These are phyloP conservation scores for Jatropha multifida DNA, from an alignment of 441 rosid species.

Conservation along the genomic window DNA sequence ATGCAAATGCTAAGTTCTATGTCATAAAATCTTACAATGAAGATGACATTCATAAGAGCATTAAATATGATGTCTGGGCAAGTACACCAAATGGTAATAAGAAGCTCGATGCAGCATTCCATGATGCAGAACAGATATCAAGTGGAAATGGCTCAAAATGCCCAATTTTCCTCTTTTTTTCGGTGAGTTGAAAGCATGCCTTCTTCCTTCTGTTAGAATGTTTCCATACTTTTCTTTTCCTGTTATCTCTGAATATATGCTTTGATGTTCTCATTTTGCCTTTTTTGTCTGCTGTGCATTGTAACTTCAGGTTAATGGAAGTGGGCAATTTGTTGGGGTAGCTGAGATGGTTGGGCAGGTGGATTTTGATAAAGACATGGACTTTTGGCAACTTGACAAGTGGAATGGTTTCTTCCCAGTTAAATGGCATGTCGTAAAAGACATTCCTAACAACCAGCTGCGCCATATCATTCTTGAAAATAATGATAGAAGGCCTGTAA, in stretches of 20 bases:
- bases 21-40: constrained; percentile 94
- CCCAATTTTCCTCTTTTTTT: constrained; percentile 86
- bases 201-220: not conserved
- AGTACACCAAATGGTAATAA: constrained; percentile 96
- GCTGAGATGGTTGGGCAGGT: constrained; percentile 93
- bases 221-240: not conserved
- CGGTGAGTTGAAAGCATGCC: constrained; percentile 47
- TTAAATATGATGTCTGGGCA: constrained; percentile 92
- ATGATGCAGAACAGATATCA: constrained; percentile 62
- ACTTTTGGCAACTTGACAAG: constrained; percentile 96
- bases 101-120: constrained; percentile 89
- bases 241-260: not conserved
- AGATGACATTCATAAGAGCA: constrained; percentile 94
- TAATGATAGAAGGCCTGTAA: constrained; percentile 84
- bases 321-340: constrained; percentile 95
- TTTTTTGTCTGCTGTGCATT: not conserved
- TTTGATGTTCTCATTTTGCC: not conserved
- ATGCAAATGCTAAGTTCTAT: constrained; percentile 70
- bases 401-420: constrained; percentile 97
- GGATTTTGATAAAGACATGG: constrained; percentile 75
- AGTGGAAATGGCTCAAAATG: constrained; percentile 50
- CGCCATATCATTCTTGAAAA: constrained; percentile 86
- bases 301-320: constrained; percentile 67
- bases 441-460: constrained; percentile 80
- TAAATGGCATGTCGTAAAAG: constrained; percentile 89